phyloP scores from a whole-genome alignment of 2,329 filamentous ascomycete species.

The Neodidymelliopsis sp. region DNA sequence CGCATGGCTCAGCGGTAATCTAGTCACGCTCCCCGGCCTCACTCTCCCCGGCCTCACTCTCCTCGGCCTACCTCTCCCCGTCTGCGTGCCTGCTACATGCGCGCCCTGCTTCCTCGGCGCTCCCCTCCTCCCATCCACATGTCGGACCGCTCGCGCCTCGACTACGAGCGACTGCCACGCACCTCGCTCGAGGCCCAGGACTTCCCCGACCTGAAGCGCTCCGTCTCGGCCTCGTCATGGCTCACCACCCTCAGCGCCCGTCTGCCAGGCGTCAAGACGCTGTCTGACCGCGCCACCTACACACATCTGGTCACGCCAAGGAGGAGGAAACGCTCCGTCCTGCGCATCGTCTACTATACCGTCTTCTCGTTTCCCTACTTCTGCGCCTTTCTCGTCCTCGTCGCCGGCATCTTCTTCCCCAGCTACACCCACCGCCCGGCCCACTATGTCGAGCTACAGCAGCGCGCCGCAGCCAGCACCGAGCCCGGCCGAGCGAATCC shows the following conservation, averaged over 20 bases:
- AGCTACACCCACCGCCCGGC: conserved; percentile 63
- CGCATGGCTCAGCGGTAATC: conserved; percentile 1
- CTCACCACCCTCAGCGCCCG: conserved; percentile 25
- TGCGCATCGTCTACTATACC: conserved; percentile 42
- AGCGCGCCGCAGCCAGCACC: conserved; percentile 36
- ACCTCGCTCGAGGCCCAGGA: conserved; percentile 37
- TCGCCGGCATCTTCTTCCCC: conserved; percentile 60
- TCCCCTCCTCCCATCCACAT: conserved; percentile 18
- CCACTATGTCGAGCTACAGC: conserved; percentile 58
- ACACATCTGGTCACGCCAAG: conserved; percentile 44
- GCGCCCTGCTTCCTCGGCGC: conserved; percentile 11
- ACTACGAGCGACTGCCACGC: conserved; percentile 46
- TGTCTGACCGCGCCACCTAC: conserved; percentile 41
- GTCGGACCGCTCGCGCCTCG: conserved; percentile 31
- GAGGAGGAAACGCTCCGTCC: conserved; percentile 39
- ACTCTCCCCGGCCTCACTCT: conserved; percentile 1
- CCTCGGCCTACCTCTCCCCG: conserved; percentile 1
- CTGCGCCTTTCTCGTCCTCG: conserved; percentile 48
- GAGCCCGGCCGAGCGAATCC: conserved; percentile 57
- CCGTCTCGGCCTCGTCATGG: conserved; percentile 35
- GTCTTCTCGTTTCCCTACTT: conserved; percentile 45
- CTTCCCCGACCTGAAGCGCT: conserved; percentile 20
- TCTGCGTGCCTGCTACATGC: conserved; percentile 1
- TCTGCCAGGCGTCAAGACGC: conserved; percentile 34
- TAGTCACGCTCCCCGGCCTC: not conserved